Evolutionary conservation across 1,284 basidiomycete species (phyloP).

Genomic region (Leccinum griseonigrum): DNA sequence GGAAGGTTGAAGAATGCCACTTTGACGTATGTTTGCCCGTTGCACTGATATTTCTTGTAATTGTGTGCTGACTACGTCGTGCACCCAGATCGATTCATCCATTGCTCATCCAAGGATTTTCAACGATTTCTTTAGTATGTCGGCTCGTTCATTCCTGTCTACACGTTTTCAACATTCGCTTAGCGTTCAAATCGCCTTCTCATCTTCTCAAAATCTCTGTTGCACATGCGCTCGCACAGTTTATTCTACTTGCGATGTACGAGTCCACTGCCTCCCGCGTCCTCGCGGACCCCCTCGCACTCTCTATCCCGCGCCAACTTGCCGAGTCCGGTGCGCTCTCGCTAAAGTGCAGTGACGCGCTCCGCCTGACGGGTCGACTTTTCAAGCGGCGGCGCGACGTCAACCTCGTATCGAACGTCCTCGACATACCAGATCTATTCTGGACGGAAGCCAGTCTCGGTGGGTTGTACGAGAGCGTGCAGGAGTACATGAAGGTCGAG

Average conservation of each 20-base stretch:
- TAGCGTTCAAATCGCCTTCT: slow-evolving; percentile 86
- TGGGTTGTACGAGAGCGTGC: slow-evolving; percentile 88
- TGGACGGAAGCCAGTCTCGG: slow-evolving; percentile 93
- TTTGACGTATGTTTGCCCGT: slow-evolving; percentile 56
- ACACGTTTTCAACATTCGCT: slow-evolving; percentile 2
- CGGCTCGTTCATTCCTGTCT: neutral
- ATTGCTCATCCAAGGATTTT: slow-evolving; percentile 87
- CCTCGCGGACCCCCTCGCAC: slow-evolving; percentile 73
- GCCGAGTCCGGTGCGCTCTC: slow-evolving; percentile 77
- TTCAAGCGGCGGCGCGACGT: slow-evolving; percentile 91
- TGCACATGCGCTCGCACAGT: slow-evolving; percentile 92
- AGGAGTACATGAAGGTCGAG: slow-evolving; percentile 94
- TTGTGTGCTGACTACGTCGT: neutral
- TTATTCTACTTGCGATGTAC: slow-evolving; percentile 87
- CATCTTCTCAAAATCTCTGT: slow-evolving; percentile 89
- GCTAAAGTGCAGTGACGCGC: slow-evolving; percentile 78
- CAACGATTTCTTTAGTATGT: slow-evolving; percentile 88
- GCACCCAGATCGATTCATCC: slow-evolving; percentile 72
- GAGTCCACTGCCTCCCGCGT: slow-evolving; percentile 81
- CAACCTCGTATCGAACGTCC: slow-evolving; percentile 90
- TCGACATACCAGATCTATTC: slow-evolving; percentile 93
- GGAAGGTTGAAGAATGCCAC: slow-evolving; percentile 91
- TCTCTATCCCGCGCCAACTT: slow-evolving; percentile 84
- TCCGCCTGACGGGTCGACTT: slow-evolving; percentile 83
- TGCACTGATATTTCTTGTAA: neutral